Base-by-base conservation (phyloP, 495 filamentous ascomycete species). In the Parmelia sp. region DNA sequence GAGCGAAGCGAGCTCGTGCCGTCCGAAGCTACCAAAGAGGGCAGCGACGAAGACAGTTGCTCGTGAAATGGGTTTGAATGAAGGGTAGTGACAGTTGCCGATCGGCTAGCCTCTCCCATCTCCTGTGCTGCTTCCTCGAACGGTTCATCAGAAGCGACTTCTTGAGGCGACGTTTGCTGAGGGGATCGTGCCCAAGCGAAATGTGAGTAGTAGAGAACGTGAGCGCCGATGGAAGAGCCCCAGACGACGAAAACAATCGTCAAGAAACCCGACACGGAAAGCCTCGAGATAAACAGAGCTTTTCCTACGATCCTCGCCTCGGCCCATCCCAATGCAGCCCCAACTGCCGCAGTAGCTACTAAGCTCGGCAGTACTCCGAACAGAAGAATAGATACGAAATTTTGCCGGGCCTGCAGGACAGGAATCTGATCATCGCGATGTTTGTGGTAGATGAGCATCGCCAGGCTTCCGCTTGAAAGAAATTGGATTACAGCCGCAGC, bases 1-100 rank as follows among this genome's bases (percentile, higher is more conserved):
- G 78, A 78, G 9, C 80, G 79, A 37, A 82, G 74, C 36, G 83
- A 85, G 61, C 72, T 80, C 60, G 81, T 74, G 25, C 79, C 80
- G 58, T 85, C 82, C 1, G 78, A 75, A 36, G 69, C 66, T 15
- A 65, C 61, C 31, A 73, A 64, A 33, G 71, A 70, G n/a, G 72
- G 64, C 35, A 68, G 61, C 37, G 51, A 66, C 10, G 70, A 71
- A 36, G 56, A 58, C 15, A 53, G 21, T 39, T 39, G 59, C 53
- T 72, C 68, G 33, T 68, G 67, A 14, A 71, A 72, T n/a, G 61
- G 62, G 17, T 69, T 63, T 5, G 70, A 69, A 36, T 63, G 65
- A 60, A 45, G 23, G 2, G 66, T 65, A 57, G 51, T 66, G 14
- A 45, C 39, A 39, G 66, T 65, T 45, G 60, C 49, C 25, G 68